Evolutionary conservation across 441 rosid species (phyloP).

Genomic region (Macaranga tanarius): DNA sequence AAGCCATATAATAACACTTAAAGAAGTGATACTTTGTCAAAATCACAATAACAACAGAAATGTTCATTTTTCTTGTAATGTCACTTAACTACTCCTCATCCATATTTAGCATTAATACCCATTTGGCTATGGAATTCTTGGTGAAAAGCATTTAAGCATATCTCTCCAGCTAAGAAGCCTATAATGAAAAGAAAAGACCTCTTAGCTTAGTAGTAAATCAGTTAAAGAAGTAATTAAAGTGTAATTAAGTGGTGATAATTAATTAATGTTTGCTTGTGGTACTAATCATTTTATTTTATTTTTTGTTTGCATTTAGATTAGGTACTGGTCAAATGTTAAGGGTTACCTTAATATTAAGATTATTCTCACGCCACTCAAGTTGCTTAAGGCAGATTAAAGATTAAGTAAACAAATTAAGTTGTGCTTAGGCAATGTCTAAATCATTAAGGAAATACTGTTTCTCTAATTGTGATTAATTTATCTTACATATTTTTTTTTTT

Average conservation of each 20-base stretch:
- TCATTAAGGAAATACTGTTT: no score
- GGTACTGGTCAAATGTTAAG: not conserved
- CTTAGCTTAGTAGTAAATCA: not conserved
- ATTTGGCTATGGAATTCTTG: slow-evolving; percentile 9
- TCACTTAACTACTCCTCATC: not conserved
- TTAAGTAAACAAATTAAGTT: not conserved
- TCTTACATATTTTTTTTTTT: no score
- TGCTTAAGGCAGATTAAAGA: not conserved
- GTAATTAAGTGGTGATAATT: not conserved
- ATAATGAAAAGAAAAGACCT: not conserved
- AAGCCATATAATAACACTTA: no score
- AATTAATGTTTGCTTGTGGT: slow-evolving; percentile 2
- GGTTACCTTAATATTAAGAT: not conserved
- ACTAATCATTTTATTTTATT: not conserved
- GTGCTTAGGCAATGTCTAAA: no score
- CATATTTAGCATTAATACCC: not conserved
- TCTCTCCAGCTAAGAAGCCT: slow-evolving; percentile 16
- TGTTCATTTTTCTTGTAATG: not conserved
- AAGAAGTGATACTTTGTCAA: no score
- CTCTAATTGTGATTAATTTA: no score
- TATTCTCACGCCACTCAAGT: not conserved
- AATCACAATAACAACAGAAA: no score
- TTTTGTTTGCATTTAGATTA: not conserved
- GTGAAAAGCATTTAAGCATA: slow-evolving; percentile 6
- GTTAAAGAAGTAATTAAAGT: not conserved